Base-by-base conservation (phyloP, 495 filamentous ascomycete species). In the Penicillium steckii region DNA sequence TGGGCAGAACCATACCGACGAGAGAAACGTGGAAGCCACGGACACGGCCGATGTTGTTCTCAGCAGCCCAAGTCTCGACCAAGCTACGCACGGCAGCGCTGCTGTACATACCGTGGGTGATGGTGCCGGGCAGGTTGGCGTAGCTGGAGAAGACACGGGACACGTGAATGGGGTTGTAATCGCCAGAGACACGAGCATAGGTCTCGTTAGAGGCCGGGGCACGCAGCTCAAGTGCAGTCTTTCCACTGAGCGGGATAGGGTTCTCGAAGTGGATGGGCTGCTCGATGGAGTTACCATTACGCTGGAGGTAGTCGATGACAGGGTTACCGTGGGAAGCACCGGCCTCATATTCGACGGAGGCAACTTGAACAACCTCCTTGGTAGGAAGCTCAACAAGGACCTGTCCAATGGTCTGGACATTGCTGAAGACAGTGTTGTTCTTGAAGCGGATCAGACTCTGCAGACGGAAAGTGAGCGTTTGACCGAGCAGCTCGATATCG, bases 81-180 rank as follows among this genome's bases (percentile, higher is more conserved):
- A 97, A 75, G 68, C 90, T 91, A 45, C 94, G 87, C n/a, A 97
- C 94, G 18, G 95, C 91, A 46, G 94, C 94, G 73, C 93, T 97
- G 4, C 91, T 90, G 79, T 97, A 99, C 94, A 99, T 99, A 52
- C 94, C 94, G 67, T 99, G 93, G 2, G 93, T 97, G 68, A 98
- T 98, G 24, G 93, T 98, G 27, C 93, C 93, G 0, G 89, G 90
- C 17, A 99, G 83, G 68, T 89, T 92, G 65, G 93, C 94, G 64
- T 97, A 99, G 69, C 81, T 88, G 13, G 95, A 84, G 75, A 99
- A 99, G 30, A 96, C 90, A 45, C 93, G 86, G 2, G 94, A 97
- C 38, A 97, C 94, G 76, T 99, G 94, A 55, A 99, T 99, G 8
- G 94, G 94, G 66, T 99, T 99, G 79, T 90, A 97, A 63, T 99